Conservation (phyloP, 441 rosid species). For the Rhodomyrtus psidioides region DNA sequence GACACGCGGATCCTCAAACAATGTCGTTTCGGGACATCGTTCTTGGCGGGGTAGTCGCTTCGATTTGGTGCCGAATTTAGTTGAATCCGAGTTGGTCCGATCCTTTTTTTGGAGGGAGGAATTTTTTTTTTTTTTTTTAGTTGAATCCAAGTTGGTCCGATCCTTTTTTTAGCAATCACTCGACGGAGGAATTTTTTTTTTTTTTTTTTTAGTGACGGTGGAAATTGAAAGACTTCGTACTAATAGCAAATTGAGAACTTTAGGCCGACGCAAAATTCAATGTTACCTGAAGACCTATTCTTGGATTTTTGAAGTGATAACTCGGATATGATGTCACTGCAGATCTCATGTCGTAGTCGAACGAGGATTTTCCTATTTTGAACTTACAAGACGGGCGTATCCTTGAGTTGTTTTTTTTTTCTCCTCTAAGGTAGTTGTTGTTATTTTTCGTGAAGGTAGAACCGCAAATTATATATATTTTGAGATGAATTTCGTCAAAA, state of each 20-base stretch:
- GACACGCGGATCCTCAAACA: not conserved
- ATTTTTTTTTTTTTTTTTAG: too few species aligned
- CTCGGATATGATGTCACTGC: not conserved
- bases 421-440: not conserved
- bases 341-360: fast-evolving
- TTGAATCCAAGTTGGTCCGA: too few species aligned
- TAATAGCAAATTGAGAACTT: not conserved
- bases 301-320: not conserved
- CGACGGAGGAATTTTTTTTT: too few species aligned
- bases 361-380: not conserved
- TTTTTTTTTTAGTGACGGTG: too few species aligned
- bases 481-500: too few species aligned
- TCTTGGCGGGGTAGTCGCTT: not conserved
- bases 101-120: too few species aligned
- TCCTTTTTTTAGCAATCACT: not conserved
- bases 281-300: not conserved
- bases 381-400: too few species aligned
- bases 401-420: fast-evolving
- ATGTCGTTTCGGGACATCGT: not conserved
- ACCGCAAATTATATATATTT: not conserved
- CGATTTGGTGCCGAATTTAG: not conserved
- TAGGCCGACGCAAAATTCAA: not conserved
- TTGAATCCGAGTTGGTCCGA: not conserved
- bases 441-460: not conserved
- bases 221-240: not conserved